Conservation (phyloP, 2,329 filamentous ascomycete species). For the Cladophialophora yegresii region DNA sequence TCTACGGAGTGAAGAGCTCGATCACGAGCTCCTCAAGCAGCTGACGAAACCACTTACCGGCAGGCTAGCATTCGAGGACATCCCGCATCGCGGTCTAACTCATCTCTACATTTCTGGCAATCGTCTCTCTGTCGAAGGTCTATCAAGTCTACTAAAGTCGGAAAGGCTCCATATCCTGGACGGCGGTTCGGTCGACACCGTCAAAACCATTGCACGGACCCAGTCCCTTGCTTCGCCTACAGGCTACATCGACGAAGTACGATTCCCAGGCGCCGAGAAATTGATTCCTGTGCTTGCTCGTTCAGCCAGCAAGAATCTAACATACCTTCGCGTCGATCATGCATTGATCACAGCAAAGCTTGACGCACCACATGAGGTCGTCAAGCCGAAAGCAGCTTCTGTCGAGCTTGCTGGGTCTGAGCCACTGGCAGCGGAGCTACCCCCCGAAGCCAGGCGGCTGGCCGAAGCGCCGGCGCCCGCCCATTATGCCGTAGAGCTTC, state of each 20-base stretch:
- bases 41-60: slow-evolving; percentile 55
- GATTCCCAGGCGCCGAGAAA: slow-evolving; percentile 56
- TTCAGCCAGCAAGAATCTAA: slow-evolving; percentile 51
- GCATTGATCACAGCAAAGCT: slow-evolving; percentile 54
- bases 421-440: slow-evolving; percentile 38
- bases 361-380: slow-evolving; percentile 10
- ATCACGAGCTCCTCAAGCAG: slow-evolving; percentile 53
- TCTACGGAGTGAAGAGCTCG: slow-evolving; percentile 53
- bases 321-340: slow-evolving; percentile 59
- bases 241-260: slow-evolving; percentile 37
- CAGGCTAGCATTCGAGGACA: slow-evolving; percentile 58
- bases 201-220: slow-evolving; percentile 30
- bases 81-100: slow-evolving; percentile 58
- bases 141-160: slow-evolving; percentile 56
- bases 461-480: slow-evolving; percentile 33
- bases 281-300: slow-evolving; percentile 55
- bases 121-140: slow-evolving; percentile 57
- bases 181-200: slow-evolving; percentile 52
- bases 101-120: slow-evolving; percentile 63
- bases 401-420: slow-evolving; percentile 29
- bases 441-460: slow-evolving; percentile 40
- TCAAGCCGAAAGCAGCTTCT: slow-evolving; percentile 16
- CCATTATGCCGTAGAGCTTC: slow-evolving; percentile 41
- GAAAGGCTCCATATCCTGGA: slow-evolving; percentile 58
- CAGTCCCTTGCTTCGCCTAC: slow-evolving; percentile 29